Evolutionary conservation across 306 rosid species (phyloP), one percentile per base, ranked within the genome.

Genomic region (Carpinus fangiana): DNA sequence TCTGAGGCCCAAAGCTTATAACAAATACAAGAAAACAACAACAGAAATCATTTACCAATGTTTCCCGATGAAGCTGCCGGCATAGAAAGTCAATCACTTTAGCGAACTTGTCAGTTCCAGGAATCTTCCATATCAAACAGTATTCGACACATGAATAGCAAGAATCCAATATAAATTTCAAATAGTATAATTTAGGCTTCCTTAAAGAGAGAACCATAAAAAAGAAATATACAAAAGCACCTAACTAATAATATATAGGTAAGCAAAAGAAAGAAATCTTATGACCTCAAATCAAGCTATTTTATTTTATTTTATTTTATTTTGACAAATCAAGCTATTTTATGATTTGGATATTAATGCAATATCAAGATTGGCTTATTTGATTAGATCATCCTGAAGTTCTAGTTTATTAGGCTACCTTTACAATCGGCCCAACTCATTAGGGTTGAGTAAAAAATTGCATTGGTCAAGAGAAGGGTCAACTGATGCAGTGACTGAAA

Each of bases 11-110:
- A 21, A 12, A n/a, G 4, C 8, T 9, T 12, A 57, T 4, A 48
- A 64, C 26, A 66, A 67, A 4, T 60, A 13, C 12, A 62, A 46
- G 48, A 66, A 21, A 53, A n/a, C 23, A 36, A 70, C 38, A 73
- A 72, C 65, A 36, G 21, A 65, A 65, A 36, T 60, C 47, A 77
- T 36, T 69, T 90, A 96, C 99, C 98, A 93, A 78, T 74, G 97
- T 89, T 31, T 95, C 97, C 82, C 92, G 86, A 81, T 95, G 98
- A 75, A 95, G 97, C 81, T 90, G 97, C 62, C 98, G 90, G 57
- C 98, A 83, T 43, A 95, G 87, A 82, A 93, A 95, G 83, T 95
- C 99, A 31, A 95, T 93, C 81, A 93, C 98, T 83, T 93, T 95
- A 26, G 95, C 97, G 74, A 95, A 95, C 73, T 95, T 95, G 82